phyloP scores from a whole-genome alignment of 148 eudicot genomes.

The Cornus suecica region DNA sequence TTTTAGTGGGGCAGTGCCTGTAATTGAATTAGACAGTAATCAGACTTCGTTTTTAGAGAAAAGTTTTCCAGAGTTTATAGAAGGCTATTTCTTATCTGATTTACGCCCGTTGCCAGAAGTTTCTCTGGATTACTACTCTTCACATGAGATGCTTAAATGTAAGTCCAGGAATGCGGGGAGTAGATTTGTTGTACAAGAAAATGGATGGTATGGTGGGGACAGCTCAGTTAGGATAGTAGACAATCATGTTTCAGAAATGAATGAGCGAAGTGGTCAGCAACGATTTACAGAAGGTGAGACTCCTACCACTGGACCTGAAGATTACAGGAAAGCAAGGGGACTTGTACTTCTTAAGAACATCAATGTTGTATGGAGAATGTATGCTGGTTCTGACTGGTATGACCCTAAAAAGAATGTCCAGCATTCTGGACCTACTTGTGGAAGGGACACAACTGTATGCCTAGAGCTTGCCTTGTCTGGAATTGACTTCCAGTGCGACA shows the following conservation, averaged over 20 bases:
- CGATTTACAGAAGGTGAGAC: constrained; percentile 24
- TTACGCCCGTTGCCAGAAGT: constrained; percentile 52
- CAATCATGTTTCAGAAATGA: constrained; percentile 55
- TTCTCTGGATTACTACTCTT: constrained; percentile 34
- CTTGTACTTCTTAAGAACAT: constrained; percentile 58
- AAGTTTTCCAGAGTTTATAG: constrained; percentile 51
- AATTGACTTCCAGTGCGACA: constrained; percentile 48
- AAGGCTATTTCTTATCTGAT: constrained; percentile 72
- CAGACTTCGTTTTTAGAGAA: constrained; percentile 32
- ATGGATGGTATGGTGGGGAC: constrained; percentile 74
- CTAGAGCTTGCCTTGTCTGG: constrained; percentile 70
- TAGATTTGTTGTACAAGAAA: constrained; percentile 32
- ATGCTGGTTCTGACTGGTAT: constrained; percentile 85
- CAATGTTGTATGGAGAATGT: constrained; percentile 71
- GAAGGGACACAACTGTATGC: constrained; percentile 54
- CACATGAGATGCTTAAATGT: constrained; percentile 26
- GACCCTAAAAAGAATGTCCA: constrained; percentile 30
- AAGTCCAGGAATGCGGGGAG: constrained; percentile 28
- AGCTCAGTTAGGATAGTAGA: constrained; percentile 57
- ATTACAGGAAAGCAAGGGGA: constrained; percentile 48
- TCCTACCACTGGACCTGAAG: constrained; percentile 24
- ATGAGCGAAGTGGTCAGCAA: constrained; percentile 21
- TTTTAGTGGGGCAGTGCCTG: constrained; percentile 9
- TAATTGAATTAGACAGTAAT: constrained; percentile 28
- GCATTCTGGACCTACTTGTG: constrained; percentile 29